phyloP scores from a whole-genome alignment of 176 grass and related monocot species.

The Eleusine indica region DNA sequence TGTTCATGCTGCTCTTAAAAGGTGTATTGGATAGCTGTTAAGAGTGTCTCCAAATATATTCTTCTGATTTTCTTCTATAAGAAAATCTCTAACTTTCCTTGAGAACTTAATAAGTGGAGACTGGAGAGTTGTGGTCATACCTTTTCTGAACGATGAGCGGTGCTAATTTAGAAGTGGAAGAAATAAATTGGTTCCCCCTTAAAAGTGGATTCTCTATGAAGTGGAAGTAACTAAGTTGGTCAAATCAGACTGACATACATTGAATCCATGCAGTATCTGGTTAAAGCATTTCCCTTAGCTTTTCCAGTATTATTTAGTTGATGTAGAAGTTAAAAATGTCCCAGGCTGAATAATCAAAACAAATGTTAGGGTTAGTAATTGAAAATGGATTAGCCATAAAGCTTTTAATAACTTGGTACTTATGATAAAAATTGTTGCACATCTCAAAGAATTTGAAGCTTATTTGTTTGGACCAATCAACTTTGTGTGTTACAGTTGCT shows the following conservation, averaged over 20 bases:
- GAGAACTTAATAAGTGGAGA: not conserved
- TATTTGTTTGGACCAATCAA: not conserved
- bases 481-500: not conserved
- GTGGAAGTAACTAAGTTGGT: not conserved
- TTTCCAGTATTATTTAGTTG: not conserved
- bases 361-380: not conserved
- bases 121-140: not conserved
- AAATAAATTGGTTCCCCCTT: not conserved
- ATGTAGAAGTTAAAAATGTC: not conserved
- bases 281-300: not conserved
- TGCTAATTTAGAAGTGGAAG: not conserved
- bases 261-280: not conserved
- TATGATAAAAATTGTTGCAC: not conserved
- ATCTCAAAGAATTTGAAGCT: not conserved
- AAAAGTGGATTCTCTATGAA: not conserved
- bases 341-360: not conserved
- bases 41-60: conserved; percentile 17
- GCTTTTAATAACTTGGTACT: not conserved
- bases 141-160: not conserved
- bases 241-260: not conserved
- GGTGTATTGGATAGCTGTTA: not conserved
- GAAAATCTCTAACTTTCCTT: not conserved
- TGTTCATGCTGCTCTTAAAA: not conserved
- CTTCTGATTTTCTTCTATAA: not conserved
- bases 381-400: not conserved